Base-by-base conservation (phyloP, 495 filamentous ascomycete species). In the Aspergillus egyptiacus region DNA sequence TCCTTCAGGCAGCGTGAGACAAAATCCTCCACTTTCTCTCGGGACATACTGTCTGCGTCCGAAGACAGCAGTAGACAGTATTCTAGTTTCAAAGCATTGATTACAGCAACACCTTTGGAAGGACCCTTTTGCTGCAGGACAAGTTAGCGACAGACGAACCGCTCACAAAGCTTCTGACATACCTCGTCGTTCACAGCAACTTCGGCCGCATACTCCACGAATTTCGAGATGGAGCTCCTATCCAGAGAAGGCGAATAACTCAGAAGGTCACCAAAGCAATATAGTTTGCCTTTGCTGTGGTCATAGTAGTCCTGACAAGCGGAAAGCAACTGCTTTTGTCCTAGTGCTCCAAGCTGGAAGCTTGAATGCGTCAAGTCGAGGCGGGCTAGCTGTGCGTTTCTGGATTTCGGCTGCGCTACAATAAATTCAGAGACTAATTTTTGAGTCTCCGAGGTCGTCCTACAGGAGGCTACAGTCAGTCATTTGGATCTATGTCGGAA, bases 31-130 rank as follows among this genome's bases (percentile, higher is more conserved):
- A 71, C 52, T 24, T 58, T 55, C 15, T 66, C 33, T 37, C 55
- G 60, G 2, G 66, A 62, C 4, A 59, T 50, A 19, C 60, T 63
- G 13, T 57, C 58, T 22, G 65, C 67, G 17, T 59, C 60, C 1
- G 73, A 73, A 27, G 78, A 72, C 11, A 73, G 55, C 3, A 63
- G 59, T 30, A 80, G 64, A 40, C 75, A 71, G 50, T 81, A 83
- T n/a, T 79, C 69, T 22, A 80, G 57, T 44, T 81, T 83, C 27
- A 80, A 63, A 17, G 68, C 65, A 53, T 82, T 83, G 53, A 80
- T 78, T 43, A 57, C 57, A 5, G 69, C 57, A 37, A 75, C 66
- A 25, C 61, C 53, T 36, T 52, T 61, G 10, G 36, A 51, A 18
- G 55, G 46, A 43, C 37, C 46, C 10, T 38, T 48, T 32, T 25